Conservation (phyloP, 176 grass and related monocot species). For the Poa annua region DNA sequence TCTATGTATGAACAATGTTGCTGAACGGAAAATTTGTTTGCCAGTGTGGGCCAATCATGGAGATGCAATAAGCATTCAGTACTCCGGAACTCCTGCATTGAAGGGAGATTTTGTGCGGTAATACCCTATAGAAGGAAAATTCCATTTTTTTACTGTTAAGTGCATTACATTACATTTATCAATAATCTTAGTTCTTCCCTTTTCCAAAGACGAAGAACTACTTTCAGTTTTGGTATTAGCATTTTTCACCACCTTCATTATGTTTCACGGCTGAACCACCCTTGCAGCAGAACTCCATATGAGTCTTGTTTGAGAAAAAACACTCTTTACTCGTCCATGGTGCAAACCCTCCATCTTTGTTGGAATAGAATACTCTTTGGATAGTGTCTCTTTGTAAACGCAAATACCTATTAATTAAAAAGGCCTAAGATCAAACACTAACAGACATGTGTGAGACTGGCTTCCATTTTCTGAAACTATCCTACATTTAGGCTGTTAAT, state of each 20-base stretch:
- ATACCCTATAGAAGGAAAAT: slow-evolving; percentile 30
- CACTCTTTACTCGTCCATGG: slow-evolving; percentile 4
- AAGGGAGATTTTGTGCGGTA: slow-evolving; percentile 99
- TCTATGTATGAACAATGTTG: slow-evolving; percentile 24
- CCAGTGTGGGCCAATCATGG: slow-evolving; percentile 99
- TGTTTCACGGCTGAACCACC: slow-evolving; percentile 23
- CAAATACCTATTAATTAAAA: background rate
- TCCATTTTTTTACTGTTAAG: slow-evolving; percentile 14
- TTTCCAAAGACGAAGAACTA: slow-evolving; percentile 16
- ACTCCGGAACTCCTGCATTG: slow-evolving; percentile 94
- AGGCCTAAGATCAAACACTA: slow-evolving; percentile 21
- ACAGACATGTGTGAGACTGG: slow-evolving; percentile 20
- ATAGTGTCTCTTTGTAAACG: slow-evolving; percentile 5
- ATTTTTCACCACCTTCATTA: slow-evolving; percentile 21
- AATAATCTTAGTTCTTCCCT: background rate
- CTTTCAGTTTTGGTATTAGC: slow-evolving; percentile 23
- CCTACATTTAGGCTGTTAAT: slow-evolving; percentile 7
- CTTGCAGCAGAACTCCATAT: background rate
- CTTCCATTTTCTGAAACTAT: background rate
- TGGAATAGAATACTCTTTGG: slow-evolving; percentile 17
- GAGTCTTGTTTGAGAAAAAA: slow-evolving; percentile 1
- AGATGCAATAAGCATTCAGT: slow-evolving; percentile 98
- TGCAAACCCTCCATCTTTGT: slow-evolving; percentile 14
- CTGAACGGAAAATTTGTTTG: slow-evolving; percentile 40
- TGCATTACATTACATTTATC: slow-evolving; percentile 21